These are phyloP conservation scores for Durusdinium trenchii DNA, from an alignment of 73 alveolate species.

Conservation along the genomic window DNA sequence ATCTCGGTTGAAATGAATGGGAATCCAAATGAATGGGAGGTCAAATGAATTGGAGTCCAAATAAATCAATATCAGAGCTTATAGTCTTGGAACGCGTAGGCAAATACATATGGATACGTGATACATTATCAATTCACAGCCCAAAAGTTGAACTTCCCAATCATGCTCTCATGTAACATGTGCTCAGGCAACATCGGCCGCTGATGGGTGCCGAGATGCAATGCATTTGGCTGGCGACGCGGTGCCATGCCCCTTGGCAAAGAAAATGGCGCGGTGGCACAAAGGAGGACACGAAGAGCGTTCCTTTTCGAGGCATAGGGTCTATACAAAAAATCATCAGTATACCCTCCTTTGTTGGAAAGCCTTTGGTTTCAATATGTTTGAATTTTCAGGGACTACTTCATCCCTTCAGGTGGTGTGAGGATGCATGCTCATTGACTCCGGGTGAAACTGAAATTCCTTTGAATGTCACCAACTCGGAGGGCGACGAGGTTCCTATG, in stretches of 20 bases:
- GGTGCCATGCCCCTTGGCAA: not conserved
- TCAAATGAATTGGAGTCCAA: too few species aligned
- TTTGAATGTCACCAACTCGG: not conserved
- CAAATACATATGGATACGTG: too few species aligned
- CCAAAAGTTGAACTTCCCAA: too few species aligned
- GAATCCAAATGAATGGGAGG: too few species aligned
- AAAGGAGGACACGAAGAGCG: conserved; percentile 17
- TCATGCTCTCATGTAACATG: too few species aligned
- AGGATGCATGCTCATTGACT: not conserved
- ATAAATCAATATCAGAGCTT: too few species aligned
- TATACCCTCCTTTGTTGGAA: not conserved
- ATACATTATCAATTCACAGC: too few species aligned
- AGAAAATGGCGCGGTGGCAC: not conserved
- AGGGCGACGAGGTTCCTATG: not conserved
- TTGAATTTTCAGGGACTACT: not conserved
- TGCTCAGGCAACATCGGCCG: conserved; percentile 34
- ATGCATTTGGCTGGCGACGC: not conserved
- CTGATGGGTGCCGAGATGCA: conserved; percentile 54
- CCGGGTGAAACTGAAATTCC: not conserved
- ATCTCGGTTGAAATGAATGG: not conserved
- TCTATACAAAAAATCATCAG: not conserved
- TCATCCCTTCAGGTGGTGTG: conserved; percentile 41
- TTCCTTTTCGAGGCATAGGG: not conserved
- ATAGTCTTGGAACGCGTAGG: too few species aligned
- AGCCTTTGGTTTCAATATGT: not conserved